phyloP scores from a whole-genome alignment of 2,329 filamentous ascomycete genomes.

The Ilyonectria sp. region DNA sequence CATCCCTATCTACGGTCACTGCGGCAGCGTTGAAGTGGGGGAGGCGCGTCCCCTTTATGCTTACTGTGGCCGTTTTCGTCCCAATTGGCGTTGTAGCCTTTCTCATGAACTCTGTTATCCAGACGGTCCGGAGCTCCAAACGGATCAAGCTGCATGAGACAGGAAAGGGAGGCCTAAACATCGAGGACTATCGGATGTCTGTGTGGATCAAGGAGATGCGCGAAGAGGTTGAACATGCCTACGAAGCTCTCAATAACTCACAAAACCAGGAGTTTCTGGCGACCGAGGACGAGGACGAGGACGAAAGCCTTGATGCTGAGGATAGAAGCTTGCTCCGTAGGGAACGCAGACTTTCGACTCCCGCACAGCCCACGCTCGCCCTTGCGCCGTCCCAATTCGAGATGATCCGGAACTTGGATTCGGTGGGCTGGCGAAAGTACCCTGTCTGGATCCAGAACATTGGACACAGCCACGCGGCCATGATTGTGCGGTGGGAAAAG shows the following conservation, averaged over 20 bases:
- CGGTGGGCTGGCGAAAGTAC: constrained; percentile 75
- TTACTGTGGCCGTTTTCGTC: constrained; percentile 78
- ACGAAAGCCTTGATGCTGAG: constrained; percentile 53
- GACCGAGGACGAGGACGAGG: constrained; percentile 64
- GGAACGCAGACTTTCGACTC: constrained; percentile 59
- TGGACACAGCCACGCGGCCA: constrained; percentile 89
- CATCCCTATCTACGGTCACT: constrained; percentile 52
- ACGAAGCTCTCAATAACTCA: constrained; percentile 79
- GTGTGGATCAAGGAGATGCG: constrained; percentile 83
- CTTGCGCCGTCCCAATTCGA: constrained; percentile 85
- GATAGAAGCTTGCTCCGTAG: constrained; percentile 59
- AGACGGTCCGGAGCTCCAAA: constrained; percentile 81
- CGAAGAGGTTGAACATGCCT: constrained; percentile 82
- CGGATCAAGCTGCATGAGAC: constrained; percentile 84
- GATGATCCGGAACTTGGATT: constrained; percentile 85
- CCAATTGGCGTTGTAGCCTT: constrained; percentile 81
- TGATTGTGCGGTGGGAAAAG: constrained; percentile 83
- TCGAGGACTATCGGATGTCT: constrained; percentile 81
- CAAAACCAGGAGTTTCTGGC: constrained; percentile 81
- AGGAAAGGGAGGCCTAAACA: constrained; percentile 76
- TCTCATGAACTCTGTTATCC: constrained; percentile 81
- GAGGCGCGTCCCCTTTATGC: constrained; percentile 72
- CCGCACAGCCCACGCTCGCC: constrained; percentile 79
- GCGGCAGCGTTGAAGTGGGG: constrained; percentile 55
- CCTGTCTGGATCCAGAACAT: constrained; percentile 83